phyloP scores from a whole-genome alignment of 352 stramenopile genomes.

The Phytophthora brassicae region DNA sequence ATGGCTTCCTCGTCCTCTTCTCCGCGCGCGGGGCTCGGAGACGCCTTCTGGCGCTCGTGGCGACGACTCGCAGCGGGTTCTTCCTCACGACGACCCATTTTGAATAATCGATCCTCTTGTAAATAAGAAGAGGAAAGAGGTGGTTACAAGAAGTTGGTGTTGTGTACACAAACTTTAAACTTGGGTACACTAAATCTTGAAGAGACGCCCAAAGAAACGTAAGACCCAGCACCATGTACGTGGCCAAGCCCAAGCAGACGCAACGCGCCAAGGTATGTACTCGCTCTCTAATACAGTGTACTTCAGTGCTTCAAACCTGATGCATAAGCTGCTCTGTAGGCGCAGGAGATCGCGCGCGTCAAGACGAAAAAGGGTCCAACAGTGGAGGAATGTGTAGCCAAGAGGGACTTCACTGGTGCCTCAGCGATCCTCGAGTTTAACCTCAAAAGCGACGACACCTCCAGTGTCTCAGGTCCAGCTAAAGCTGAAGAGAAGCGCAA shows the following conservation, averaged over 20 bases:
- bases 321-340: constrained; percentile 10
- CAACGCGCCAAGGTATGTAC: constrained; percentile 47
- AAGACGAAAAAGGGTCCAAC: constrained; percentile 82
- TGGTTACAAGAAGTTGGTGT: background rate
- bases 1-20: constrained; percentile 67
- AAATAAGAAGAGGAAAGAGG: background rate
- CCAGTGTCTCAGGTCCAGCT: constrained; percentile 24
- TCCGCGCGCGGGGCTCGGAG: constrained; percentile 18
- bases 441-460: constrained; percentile 83
- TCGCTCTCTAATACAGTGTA: no score
- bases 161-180: no score
- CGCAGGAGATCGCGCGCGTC: constrained; percentile 62
- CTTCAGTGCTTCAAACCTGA: no score
- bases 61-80: constrained; percentile 22
- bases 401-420: constrained; percentile 94
- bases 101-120: constrained; percentile 1
- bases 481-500: constrained; percentile 60
- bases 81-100: constrained; percentile 33
- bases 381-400: constrained; percentile 72
- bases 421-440: constrained; percentile 95
- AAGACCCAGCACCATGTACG: constrained; percentile 79
- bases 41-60: constrained; percentile 18
- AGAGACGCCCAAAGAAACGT: constrained; percentile 13
- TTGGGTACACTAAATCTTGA: constrained; percentile 27
- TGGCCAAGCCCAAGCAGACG: constrained; percentile 79